Evolutionary conservation across 2,329 filamentous ascomycete genomes (phyloP).

Genomic region (Trichophyton simii): DNA sequence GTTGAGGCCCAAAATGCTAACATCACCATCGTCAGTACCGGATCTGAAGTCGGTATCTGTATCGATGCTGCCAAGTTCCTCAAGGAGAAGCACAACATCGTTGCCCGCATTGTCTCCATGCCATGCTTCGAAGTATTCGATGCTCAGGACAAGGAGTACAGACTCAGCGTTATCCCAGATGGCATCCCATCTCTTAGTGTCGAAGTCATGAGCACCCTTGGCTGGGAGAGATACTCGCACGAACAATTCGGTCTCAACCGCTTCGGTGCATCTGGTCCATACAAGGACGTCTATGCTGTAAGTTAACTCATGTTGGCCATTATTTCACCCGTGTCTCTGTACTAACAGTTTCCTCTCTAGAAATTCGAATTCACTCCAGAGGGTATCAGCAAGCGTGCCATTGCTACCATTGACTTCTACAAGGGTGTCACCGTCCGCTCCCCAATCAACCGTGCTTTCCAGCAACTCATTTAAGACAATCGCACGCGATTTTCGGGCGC

Average conservation of each 20-base stretch:
- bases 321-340: neutral
- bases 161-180: slow-evolving; percentile 80
- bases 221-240: slow-evolving; percentile 98
- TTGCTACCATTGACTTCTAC: slow-evolving; percentile 92
- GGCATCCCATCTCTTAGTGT: slow-evolving; percentile 87
- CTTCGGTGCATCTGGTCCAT: slow-evolving; percentile 93
- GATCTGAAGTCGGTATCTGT: slow-evolving; percentile 89
- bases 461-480: slow-evolving; percentile 71
- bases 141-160: slow-evolving; percentile 85
- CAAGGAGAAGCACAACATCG: slow-evolving; percentile 74
- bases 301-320: slow-evolving; percentile 19
- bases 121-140: slow-evolving; percentile 98
- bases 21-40: slow-evolving; percentile 84
- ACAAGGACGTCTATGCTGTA: slow-evolving; percentile 94
- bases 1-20: slow-evolving; percentile 73
- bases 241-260: slow-evolving; percentile 99
- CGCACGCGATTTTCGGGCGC: neutral
- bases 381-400: slow-evolving; percentile 87
- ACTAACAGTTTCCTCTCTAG: slow-evolving; percentile 34
- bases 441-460: slow-evolving; percentile 92
- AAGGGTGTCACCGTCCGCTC: slow-evolving; percentile 91
- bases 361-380: slow-evolving; percentile 99
- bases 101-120: slow-evolving; percentile 84
- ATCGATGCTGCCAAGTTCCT: slow-evolving; percentile 87
- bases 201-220: slow-evolving; percentile 93